Evolutionary conservation across 2,329 filamentous ascomycete species (phyloP).

Genomic region (Arthrobotrys megalospora): DNA sequence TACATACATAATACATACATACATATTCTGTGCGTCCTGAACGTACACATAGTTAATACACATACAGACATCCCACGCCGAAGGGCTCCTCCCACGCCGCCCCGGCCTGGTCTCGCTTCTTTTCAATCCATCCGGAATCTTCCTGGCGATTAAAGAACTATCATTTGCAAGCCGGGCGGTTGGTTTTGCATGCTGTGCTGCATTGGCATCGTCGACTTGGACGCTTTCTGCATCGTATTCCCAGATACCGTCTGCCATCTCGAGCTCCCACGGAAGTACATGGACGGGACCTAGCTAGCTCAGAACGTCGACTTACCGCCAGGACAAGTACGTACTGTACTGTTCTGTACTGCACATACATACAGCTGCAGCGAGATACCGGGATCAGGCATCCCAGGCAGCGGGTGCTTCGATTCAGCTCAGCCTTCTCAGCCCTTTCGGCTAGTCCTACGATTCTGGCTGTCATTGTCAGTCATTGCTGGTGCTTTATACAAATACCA

Average conservation of each 20-base stretch:
- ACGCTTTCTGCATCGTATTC: slow-evolving; percentile 5
- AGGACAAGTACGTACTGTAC: slow-evolving; percentile 2
- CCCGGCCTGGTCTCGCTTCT: slow-evolving; percentile 13
- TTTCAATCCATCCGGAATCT: slow-evolving; percentile 36
- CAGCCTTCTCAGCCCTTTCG: slow-evolving; percentile 58
- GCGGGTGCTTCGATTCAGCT: slow-evolving; percentile 30
- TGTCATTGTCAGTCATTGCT: not conserved
- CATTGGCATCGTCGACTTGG: slow-evolving; percentile 6
- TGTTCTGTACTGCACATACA: not conserved
- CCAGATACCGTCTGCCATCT: slow-evolving; percentile 7
- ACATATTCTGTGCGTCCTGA: too few relatives aligned
- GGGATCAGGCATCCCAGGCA: slow-evolving; percentile 36
- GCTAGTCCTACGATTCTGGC: slow-evolving; percentile 31
- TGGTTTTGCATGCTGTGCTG: slow-evolving; percentile 26
- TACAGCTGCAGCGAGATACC: slow-evolving; percentile 21
- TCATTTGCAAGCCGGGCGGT: not conserved
- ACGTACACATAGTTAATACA: too few relatives aligned
- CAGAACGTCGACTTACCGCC: not conserved
- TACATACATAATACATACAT: not conserved
- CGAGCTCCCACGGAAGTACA: slow-evolving; percentile 7
- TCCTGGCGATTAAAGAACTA: slow-evolving; percentile 33
- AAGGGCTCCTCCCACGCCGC: slow-evolving; percentile 48
- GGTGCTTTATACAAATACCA: not conserved
- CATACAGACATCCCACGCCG: slow-evolving; percentile 14
- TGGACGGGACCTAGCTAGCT: not conserved